Evolutionary conservation across 2,329 filamentous ascomycete species (phyloP).

Genomic region (Colletotrichum neosansevieriae): DNA sequence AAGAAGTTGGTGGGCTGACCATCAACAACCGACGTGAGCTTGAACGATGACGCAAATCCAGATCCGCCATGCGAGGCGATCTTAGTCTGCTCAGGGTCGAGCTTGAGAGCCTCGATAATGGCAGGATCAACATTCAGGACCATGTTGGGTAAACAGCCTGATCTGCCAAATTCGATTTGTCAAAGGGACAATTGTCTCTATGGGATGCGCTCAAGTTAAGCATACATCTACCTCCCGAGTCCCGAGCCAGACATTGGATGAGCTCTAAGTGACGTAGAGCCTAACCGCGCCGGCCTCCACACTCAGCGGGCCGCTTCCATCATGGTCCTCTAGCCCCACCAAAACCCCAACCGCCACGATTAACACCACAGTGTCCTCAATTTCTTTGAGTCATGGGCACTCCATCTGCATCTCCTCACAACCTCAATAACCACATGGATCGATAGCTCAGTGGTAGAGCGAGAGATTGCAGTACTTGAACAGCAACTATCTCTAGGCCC

Average conservation of each 20-base stretch:
- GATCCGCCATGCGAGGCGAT: constrained; percentile 74
- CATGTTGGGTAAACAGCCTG: constrained; percentile 4
- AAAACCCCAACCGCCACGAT: background rate
- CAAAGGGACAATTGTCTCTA: background rate
- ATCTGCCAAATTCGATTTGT: background rate
- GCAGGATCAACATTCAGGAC: constrained; percentile 68
- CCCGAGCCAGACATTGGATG: constrained; percentile 19
- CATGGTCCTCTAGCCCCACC: constrained; percentile 17
- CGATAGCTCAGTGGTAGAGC: constrained; percentile 42
- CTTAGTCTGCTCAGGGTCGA: constrained; percentile 66
- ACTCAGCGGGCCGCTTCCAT: constrained; percentile 16
- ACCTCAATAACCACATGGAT: constrained; percentile 17
- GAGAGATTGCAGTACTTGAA: constrained; percentile 34
- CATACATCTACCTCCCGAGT: constrained; percentile 4
- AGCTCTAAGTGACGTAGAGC: constrained; percentile 35
- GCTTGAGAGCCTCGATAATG: constrained; percentile 69
- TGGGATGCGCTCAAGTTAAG: constrained; percentile 7
- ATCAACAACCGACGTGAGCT: constrained; percentile 60
- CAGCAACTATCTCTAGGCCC: constrained; percentile 38
- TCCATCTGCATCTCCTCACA: fast-evolving
- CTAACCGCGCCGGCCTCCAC: constrained; percentile 10
- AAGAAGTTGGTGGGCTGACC: constrained; percentile 71
- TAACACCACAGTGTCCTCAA: constrained; percentile 19
- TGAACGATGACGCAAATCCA: constrained; percentile 76
- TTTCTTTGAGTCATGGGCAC: background rate